Evolutionary conservation across 2,329 filamentous ascomycete species (phyloP), one percentile per base, ranked within the genome.

Genomic region (Alternaria consortialis): DNA sequence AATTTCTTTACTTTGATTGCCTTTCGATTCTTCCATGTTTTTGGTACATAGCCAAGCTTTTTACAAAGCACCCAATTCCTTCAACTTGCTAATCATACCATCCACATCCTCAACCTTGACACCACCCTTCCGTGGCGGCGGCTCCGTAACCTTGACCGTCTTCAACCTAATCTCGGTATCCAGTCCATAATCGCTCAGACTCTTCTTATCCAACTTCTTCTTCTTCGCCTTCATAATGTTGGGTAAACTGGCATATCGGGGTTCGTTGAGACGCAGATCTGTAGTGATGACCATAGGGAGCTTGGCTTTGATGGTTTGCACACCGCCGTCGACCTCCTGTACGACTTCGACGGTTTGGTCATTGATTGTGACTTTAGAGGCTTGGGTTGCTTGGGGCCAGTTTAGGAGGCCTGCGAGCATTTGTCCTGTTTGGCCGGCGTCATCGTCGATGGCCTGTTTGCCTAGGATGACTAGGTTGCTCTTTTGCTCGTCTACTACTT

Each of bases 141-240:
- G 95, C 84, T 99, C 95, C 89, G 80, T 75, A 58, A 99, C 94
- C 86, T 95, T 95, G 71, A 98, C 75, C 56, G 93, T 91, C 88
- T 95, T 97, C 78, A 99, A 81, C 73, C 94, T 86, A 81, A 86
- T 89, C 79, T 86, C 85, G 53, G 87, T 87, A 72, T 93, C 89
- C 43, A 97, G 81, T 79, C 91, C 91, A 77, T 75, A 79, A 56
- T 99, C 95, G 58, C 84, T 86, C 78, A 97, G 79, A 68, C 87
- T 92, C 86, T 93, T 91, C 90, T 97, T 98, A 74, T 95, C 93
- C 72, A 99, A 77, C 76, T 92, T 92, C 91, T 99, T 99, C 91
- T 98, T 99, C 91, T 99, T 99, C 54, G 95, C 95, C 90, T 98
- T 99, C 95, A 99, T 99, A 68, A 99, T 98, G 79, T 98, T 98